Evolutionary conservation across 1,284 basidiomycete genomes (phyloP).

Genomic region (Trametes polyzona): DNA sequence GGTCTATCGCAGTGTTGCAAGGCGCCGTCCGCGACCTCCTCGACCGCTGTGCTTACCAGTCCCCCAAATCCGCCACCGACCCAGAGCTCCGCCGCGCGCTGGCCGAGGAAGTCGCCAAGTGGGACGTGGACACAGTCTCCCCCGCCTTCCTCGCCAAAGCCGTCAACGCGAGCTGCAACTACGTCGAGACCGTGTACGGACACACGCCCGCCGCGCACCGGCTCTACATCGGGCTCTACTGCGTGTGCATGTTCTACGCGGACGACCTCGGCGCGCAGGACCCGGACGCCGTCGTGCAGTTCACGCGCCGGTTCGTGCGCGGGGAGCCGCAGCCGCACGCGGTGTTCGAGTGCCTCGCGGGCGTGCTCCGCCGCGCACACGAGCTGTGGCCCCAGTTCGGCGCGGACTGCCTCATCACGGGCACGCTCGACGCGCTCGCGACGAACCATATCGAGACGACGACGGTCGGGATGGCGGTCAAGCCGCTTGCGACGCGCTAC

Average conservation of each 20-base stretch:
- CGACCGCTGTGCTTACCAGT: not conserved
- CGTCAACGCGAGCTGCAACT: constrained; percentile 1
- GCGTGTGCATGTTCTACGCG: constrained; percentile 4
- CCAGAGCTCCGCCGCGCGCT: not conserved
- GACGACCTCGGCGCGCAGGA: constrained; percentile 3
- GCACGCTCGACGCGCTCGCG: constrained; percentile 19
- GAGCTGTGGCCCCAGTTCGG: constrained; percentile 17
- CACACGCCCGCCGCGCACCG: constrained; percentile 1
- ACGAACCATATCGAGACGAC: constrained; percentile 22
- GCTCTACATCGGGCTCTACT: constrained; percentile 6
- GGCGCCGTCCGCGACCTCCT: constrained; percentile 10
- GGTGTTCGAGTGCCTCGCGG: constrained; percentile 18
- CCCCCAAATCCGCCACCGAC: not conserved
- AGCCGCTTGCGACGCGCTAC: constrained; percentile 17
- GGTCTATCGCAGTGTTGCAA: not conserved
- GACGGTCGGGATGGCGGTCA: constrained; percentile 10
- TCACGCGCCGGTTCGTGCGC: constrained; percentile 5
- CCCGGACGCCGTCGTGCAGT: not conserved
- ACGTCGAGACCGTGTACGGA: constrained; percentile 2
- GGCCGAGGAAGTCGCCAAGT: not conserved
- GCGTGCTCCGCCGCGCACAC: constrained; percentile 7
- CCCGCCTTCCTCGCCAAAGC: not conserved
- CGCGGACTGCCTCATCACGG: constrained; percentile 20
- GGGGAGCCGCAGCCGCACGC: constrained; percentile 15
- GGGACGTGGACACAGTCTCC: not conserved